phyloP scores from a whole-genome alignment of 495 filamentous ascomycete species.

The Entonaema liquescens region DNA sequence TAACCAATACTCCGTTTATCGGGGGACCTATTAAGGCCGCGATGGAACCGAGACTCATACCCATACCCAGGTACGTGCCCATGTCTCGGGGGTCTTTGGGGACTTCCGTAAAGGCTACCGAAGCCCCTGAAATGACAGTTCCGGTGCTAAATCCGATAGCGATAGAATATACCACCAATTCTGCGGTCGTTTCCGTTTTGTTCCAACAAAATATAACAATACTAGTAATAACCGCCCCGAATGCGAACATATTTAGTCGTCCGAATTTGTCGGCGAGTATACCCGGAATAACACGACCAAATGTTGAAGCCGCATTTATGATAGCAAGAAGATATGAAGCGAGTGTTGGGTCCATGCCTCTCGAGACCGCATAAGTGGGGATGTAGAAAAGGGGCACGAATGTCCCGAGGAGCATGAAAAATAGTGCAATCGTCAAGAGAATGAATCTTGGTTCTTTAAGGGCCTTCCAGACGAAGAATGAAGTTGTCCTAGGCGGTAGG shows the following conservation, averaged over 20 bases:
- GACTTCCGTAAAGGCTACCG: constrained; percentile 54
- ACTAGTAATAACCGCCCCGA: constrained; percentile 46
- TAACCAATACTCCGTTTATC: constrained; percentile 58
- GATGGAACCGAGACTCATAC: constrained; percentile 54
- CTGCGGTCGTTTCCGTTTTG: constrained; percentile 40
- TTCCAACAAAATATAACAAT: constrained; percentile 58
- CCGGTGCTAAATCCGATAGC: constrained; percentile 55
- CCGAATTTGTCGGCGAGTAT: constrained; percentile 64
- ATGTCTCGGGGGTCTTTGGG: constrained; percentile 54
- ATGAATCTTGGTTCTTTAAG: constrained; percentile 51
- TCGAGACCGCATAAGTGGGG: constrained; percentile 58
- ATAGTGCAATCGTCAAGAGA: constrained; percentile 51
- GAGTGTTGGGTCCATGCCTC: constrained; percentile 58
- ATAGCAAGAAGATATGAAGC: constrained; percentile 65
- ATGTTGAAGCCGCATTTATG: constrained; percentile 62
- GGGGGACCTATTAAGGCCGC: constrained; percentile 62
- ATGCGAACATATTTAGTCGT: constrained; percentile 57
- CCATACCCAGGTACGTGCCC: constrained; percentile 66
- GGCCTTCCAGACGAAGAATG: constrained; percentile 53
- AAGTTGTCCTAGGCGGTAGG: constrained; percentile 53
- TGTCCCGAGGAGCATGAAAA: constrained; percentile 61
- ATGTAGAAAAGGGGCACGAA: constrained; percentile 68
- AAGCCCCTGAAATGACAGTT: constrained; percentile 56
- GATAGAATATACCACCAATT: constrained; percentile 53
- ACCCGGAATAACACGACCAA: constrained; percentile 66